Conservation (phyloP, 2,329 filamentous ascomycete species). For the Aureobasidium sp. region DNA sequence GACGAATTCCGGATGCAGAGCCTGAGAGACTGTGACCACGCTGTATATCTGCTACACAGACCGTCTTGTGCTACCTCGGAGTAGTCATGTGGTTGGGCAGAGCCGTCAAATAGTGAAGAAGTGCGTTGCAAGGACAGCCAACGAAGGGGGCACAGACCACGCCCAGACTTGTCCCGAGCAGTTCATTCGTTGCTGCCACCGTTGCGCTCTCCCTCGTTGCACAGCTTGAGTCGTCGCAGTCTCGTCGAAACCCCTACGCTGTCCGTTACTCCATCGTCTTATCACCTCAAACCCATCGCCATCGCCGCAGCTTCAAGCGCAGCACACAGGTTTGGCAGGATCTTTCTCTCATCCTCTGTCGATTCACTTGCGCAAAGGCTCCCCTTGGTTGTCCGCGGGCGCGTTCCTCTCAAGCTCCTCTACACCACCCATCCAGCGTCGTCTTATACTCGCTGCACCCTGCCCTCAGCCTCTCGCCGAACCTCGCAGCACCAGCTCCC, state of each 20-base stretch:
- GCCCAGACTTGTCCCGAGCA: background rate
- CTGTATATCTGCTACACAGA: background rate
- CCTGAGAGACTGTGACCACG: background rate
- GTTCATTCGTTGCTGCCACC: background rate
- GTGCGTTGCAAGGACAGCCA: background rate
- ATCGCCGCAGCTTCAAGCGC: background rate
- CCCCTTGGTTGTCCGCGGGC: background rate
- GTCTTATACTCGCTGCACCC: conserved; percentile 14
- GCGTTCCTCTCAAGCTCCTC: background rate
- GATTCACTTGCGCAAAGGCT: conserved; percentile 3
- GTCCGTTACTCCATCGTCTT: background rate
- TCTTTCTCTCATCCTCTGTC: conserved; percentile 8
- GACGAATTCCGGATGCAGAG: too few relatives aligned
- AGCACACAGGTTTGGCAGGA: conserved; percentile 13
- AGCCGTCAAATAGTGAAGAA: background rate
- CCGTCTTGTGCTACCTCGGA: background rate
- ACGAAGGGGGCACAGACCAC: background rate
- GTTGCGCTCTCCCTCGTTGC: background rate
- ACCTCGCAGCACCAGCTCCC: conserved; percentile 14
- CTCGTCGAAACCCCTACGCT: background rate
- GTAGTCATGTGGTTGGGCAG: background rate
- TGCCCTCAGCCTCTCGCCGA: conserved; percentile 12
- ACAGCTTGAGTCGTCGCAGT: background rate
- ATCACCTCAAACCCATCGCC: conserved; percentile 2
- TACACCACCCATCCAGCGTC: conserved; percentile 8